These are phyloP conservation scores for Mucor velutinosus DNA, from an alignment of 371 early-diverging fungal genomes.

Conservation along the genomic window DNA sequence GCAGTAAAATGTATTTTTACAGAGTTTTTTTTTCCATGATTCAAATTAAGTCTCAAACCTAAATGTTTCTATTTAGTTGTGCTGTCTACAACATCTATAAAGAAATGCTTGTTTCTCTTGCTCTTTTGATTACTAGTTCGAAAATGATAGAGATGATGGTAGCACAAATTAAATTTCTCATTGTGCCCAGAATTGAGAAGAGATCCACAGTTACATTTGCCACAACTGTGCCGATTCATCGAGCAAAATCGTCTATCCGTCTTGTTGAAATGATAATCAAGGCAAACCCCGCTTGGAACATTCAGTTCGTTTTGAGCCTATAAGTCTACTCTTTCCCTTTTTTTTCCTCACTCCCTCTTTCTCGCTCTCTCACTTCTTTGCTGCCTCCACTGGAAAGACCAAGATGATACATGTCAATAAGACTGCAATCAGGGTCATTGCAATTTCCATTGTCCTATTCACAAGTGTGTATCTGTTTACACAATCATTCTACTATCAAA, in stretches of 20 bases:
- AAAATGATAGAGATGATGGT: not conserved
- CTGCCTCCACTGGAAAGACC: not conserved
- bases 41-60: not conserved
- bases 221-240: not conserved
- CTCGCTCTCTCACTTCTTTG: not conserved
- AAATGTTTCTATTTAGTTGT: not conserved
- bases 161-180: not conserved
- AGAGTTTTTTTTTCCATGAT: not conserved
- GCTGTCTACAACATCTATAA: not conserved
- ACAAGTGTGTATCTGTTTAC: constrained; percentile 9
- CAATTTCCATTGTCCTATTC: constrained; percentile 1
- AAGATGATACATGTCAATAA: not conserved
- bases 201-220: not conserved
- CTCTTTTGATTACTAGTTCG: not conserved
- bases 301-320: not conserved
- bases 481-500: not conserved
- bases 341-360: not conserved
- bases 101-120: not conserved
- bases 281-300: not conserved
- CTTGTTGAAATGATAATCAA: not conserved
- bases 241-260: not conserved
- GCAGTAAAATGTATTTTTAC: not conserved
- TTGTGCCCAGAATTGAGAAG: not conserved
- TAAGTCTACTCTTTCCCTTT: not conserved
- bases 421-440: not conserved